These are phyloP conservation scores for Suhomyces kunorum DNA, from an alignment of 1,139 yeast species.

Conservation along the genomic window DNA sequence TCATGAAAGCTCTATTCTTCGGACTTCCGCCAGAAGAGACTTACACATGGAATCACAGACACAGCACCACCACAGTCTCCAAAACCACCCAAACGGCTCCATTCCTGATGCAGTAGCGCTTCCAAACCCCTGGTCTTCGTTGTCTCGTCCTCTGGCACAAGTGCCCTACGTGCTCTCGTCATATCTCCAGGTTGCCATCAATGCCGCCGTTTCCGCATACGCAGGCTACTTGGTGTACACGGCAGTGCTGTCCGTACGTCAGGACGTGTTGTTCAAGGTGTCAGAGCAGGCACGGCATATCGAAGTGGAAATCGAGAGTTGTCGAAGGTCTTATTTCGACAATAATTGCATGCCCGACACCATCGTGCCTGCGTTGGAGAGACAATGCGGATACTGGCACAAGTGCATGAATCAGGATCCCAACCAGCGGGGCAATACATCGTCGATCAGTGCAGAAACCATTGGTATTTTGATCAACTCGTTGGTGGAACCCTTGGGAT, in stretches of 20 bases:
- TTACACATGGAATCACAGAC: no score
- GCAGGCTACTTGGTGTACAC: conserved; percentile 43
- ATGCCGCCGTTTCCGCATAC: conserved; percentile 45
- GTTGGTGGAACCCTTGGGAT: conserved; percentile 63
- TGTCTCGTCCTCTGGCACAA: conserved; percentile 39
- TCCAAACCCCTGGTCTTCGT: conserved; percentile 25
- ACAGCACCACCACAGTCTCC: not conserved
- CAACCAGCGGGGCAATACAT: conserved; percentile 39
- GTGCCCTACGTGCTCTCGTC: conserved; percentile 58
- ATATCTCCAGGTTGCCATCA: conserved; percentile 55
- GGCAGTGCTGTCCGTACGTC: conserved; percentile 47
- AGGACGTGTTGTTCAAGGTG: conserved; percentile 54
- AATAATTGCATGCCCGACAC: conserved; percentile 59
- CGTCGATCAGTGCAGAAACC: conserved; percentile 62
- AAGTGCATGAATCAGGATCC: conserved; percentile 64
- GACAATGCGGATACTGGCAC: conserved; percentile 59
- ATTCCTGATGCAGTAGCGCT: not conserved
- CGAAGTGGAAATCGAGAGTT: conserved; percentile 45
- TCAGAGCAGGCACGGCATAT: conserved; percentile 40
- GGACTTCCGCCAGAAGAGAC: no score
- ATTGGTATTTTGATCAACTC: conserved; percentile 64
- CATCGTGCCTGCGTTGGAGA: conserved; percentile 60
- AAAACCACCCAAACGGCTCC: not conserved
- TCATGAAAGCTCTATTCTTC: no score
- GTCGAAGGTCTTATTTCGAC: conserved; percentile 51